A percentile compares a stretch with the other conserved stretches of the same genome.
Evolutionary conservation across 495 filamentous ascomycete genomes (phyloP).

Genomic region (Astrothelium macrocarpum): DNA sequence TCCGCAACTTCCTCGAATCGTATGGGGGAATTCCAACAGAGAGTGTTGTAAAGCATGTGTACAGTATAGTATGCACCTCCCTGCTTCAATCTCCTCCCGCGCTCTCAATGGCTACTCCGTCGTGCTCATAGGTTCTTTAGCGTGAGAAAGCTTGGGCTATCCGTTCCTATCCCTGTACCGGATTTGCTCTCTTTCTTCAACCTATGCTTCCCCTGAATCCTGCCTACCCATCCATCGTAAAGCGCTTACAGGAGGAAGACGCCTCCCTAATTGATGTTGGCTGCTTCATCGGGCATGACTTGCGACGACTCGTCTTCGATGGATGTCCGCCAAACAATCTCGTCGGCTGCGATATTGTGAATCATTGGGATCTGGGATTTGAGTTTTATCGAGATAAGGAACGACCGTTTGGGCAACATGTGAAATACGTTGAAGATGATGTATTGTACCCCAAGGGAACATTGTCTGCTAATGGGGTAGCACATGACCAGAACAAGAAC

Average conservation of each 20-base stretch:
- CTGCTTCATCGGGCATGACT: conserved; percentile 33
- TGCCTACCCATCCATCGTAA: conserved; percentile 11
- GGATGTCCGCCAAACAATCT: conserved; percentile 25
- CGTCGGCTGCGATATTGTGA: conserved; percentile 25
- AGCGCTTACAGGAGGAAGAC: conserved; percentile 17
- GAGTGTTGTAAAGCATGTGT: background rate
- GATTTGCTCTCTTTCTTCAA: conserved; percentile 10
- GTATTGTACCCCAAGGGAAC: conserved; percentile 14
- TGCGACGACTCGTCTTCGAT: conserved; percentile 28
- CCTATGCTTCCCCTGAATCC: conserved; percentile 6
- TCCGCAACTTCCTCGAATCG: conserved; percentile 5
- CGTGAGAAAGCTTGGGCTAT: conserved; percentile 18
- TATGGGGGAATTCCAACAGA: conserved; percentile 2
- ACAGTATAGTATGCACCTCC: background rate
- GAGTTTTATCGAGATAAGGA: conserved; percentile 30
- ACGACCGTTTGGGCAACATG: conserved; percentile 11
- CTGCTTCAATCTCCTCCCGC: background rate
- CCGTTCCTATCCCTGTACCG: conserved; percentile 20
- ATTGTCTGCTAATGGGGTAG: background rate
- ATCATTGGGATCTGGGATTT: conserved; percentile 26
- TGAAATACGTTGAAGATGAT: conserved; percentile 22
- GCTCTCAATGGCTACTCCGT: too few relatives aligned
- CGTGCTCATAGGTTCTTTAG: background rate
- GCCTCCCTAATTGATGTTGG: conserved; percentile 31
- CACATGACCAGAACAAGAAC: background rate